Evolutionary conservation across 2,329 filamentous ascomycete genomes (phyloP).

Genomic region (Phialophora tarda): DNA sequence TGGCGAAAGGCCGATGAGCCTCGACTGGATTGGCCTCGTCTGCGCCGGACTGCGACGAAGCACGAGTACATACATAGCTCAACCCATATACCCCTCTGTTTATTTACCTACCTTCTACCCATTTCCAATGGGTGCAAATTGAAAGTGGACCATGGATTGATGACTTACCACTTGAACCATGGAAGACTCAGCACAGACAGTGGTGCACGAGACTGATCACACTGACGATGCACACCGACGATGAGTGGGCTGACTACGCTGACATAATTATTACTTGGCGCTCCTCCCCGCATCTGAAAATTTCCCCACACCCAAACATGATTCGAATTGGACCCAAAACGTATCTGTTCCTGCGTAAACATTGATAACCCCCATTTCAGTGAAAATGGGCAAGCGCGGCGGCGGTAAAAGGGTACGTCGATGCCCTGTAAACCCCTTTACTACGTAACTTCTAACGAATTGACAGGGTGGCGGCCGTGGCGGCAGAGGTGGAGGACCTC

Average conservation of each 20-base stretch:
- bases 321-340: background rate
- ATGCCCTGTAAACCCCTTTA: background rate
- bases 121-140: too few species aligned
- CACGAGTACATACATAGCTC: background rate
- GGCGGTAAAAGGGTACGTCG: conserved; percentile 42
- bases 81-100: background rate
- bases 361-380: conserved; percentile 1
- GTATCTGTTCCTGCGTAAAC: background rate
- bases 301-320: conserved; percentile 3
- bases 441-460: background rate
- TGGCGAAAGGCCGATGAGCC: background rate
- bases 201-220: too few species aligned
- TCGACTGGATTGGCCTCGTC: background rate
- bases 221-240: too few species aligned
- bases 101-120: background rate
- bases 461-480: conserved; percentile 47
- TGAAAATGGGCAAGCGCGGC: conserved; percentile 41
- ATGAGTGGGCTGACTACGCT: too few species aligned
- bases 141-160: too few species aligned
- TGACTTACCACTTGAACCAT: too few species aligned
- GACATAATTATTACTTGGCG: too few species aligned
- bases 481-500: conserved; percentile 50
- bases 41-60: background rate
- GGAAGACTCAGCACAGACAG: too few species aligned
- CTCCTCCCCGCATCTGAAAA: conserved; percentile 8